Conservation (phyloP, 768 basidiomycete species). For the Auricularia cornea region DNA sequence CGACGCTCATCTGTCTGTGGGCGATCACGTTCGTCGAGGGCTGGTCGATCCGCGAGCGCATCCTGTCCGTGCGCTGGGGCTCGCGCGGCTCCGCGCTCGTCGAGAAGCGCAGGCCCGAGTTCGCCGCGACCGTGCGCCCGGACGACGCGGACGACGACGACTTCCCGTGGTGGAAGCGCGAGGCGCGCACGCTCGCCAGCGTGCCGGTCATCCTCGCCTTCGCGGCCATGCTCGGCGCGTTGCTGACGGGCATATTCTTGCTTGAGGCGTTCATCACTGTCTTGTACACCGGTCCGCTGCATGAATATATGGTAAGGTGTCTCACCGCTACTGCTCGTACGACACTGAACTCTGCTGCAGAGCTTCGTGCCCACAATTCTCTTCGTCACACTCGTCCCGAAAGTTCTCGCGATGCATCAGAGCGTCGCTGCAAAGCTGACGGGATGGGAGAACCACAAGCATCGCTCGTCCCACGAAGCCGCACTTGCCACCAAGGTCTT, state of each 20-base stretch:
- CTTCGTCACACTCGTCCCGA: constrained; percentile 74
- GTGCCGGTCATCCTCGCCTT: constrained; percentile 69
- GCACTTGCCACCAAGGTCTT: constrained; percentile 90
- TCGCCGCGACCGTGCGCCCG: constrained; percentile 2
- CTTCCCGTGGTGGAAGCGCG: constrained; percentile 66
- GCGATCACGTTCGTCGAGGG: constrained; percentile 80
- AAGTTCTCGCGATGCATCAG: constrained; percentile 67
- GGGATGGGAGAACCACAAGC: constrained; percentile 86
- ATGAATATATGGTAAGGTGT: constrained; percentile 62
- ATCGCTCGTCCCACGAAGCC: constrained; percentile 64
- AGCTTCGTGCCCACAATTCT: constrained; percentile 75
- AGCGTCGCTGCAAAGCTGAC: constrained; percentile 60
- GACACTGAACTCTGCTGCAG: constrained; percentile 28
- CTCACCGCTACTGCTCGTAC: not conserved
- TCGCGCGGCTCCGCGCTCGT: constrained; percentile 70
- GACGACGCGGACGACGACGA: constrained; percentile 13
- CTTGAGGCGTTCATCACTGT: constrained; percentile 87
- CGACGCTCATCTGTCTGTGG: constrained; percentile 72
- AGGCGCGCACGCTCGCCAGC: constrained; percentile 57
- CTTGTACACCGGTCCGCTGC: constrained; percentile 82
- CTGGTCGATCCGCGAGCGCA: constrained; percentile 83
- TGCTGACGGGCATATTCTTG: constrained; percentile 77
- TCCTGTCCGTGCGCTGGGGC: constrained; percentile 75
- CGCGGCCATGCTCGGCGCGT: constrained; percentile 52
- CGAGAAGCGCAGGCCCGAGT: constrained; percentile 48